A percentile compares a stretch with the other conserved stretches of the same genome.
Evolutionary conservation across 2,329 filamentous ascomycete species (phyloP).

Genomic region (Fusarium napiforme): DNA sequence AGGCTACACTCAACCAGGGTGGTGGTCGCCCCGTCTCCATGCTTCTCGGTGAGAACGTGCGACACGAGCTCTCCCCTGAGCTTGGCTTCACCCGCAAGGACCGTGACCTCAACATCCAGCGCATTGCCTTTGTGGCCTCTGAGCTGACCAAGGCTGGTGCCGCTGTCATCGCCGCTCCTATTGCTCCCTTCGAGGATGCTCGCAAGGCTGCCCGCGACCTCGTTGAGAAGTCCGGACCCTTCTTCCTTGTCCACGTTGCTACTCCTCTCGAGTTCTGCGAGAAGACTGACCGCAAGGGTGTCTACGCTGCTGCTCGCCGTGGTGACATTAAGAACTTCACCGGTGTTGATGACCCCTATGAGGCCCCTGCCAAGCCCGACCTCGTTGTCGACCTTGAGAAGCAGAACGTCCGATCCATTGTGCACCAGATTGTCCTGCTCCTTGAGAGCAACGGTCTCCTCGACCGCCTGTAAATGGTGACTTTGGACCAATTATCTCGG

Average conservation of each 20-base stretch:
- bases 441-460: constrained; percentile 90
- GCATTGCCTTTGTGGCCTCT: constrained; percentile 94
- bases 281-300: constrained; percentile 92
- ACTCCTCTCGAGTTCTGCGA: constrained; percentile 93
- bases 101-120: constrained; percentile 92
- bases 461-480: constrained; percentile 68
- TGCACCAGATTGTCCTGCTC: constrained; percentile 95
- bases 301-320: constrained; percentile 83
- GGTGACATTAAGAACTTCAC: constrained; percentile 99
- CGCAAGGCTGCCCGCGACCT: constrained; percentile 83
- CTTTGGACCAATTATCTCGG: constrained; percentile 14
- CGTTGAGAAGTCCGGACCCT: constrained; percentile 87
- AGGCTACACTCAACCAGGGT: constrained; percentile 98
- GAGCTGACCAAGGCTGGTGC: constrained; percentile 94
- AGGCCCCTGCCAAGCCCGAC: constrained; percentile 82
- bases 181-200: constrained; percentile 88
- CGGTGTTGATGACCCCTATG: constrained; percentile 97
- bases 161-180: constrained; percentile 95
- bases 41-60: constrained; percentile 94
- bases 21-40: constrained; percentile 94
- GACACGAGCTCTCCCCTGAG: constrained; percentile 90
- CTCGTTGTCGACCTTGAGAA: constrained; percentile 86
- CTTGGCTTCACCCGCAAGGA: constrained; percentile 95
- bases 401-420: constrained; percentile 89
- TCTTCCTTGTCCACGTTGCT: constrained; percentile 95